Base-by-base conservation (phyloP, 768 basidiomycete species). In the Crassisporium funariophilum region DNA sequence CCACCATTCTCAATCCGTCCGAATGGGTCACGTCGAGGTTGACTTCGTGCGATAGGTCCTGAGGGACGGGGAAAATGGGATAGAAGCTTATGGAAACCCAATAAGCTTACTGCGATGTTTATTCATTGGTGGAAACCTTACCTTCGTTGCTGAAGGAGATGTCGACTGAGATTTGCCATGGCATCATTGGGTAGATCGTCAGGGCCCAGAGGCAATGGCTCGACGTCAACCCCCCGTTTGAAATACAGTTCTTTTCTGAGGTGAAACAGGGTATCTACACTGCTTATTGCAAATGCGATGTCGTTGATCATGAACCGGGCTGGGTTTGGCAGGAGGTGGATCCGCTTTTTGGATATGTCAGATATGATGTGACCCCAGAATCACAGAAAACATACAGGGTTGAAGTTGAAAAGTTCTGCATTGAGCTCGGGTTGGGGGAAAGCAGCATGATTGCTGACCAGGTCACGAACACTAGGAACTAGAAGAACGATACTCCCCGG, bases 21-120 rank as follows among this genome's bases (percentile, higher is more conserved):
- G 77, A 78, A 68, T 98, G 95, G 15, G 88, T 84, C 12, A 97
- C 76, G 59, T 97, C 94, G 31, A 99, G 77, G 60, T 97, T 95
- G 47, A 98, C 82, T 59, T 95, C 92, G 27, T 79, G 74, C 1
- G 84, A 73, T 13, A 87, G 66, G 5, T 88, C 87, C 10, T 75
- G 62, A 0, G 97, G 92, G 1, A 83, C 79, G 7, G 97, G 97
- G 66, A 98, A 98, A 31, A 97, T 67, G 0, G 97, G 97, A 63
- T 98, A 99, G 71, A 97, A 97, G 58, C 93, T 98, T n/a, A n/a
- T n/a, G 61, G 15, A 16, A 13, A 20, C 3, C 5, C 20, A 37
- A 47, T 41, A 49, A 49, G 27, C 10, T 16, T 41, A 38, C 33
- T 23, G 35, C 24, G 9, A 34, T 21, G 1, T 17, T 13, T 22